These are phyloP conservation scores for Thalassiosira sp. DNA, from an alignment of 352 stramenopile species.

Conservation along the genomic window DNA sequence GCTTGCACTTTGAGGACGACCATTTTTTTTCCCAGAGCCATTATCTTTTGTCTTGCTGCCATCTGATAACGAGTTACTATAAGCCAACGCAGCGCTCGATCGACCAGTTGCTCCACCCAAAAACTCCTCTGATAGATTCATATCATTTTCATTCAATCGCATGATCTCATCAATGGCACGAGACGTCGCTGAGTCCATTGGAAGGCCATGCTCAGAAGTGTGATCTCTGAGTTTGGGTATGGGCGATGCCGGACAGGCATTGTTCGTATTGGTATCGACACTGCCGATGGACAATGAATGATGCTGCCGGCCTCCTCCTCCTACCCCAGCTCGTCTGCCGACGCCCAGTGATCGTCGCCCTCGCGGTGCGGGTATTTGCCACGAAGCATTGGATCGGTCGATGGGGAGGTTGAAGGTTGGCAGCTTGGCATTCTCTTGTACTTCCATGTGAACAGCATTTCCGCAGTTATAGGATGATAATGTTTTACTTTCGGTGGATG, in stretches of 20 bases:
- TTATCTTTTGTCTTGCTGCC: conserved; percentile 1
- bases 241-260: conserved; percentile 10
- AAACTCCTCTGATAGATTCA: conserved; percentile 72
- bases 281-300: conserved; percentile 5
- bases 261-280: not conserved
- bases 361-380: conserved; percentile 33
- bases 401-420: conserved; percentile 67
- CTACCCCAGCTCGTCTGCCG: conserved; percentile 3
- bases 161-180: conserved; percentile 54
- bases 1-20: too few species aligned
- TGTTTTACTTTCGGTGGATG: not conserved
- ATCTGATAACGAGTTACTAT: conserved; percentile 33
- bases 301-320: too few species aligned
- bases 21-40: not conserved
- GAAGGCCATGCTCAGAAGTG: not conserved
- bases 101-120: conserved; percentile 57
- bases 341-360: conserved; percentile 15
- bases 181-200: conserved; percentile 26
- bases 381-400: conserved; percentile 61
- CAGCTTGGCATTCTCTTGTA: conserved; percentile 79
- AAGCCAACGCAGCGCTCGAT: conserved; percentile 57
- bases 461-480: conserved; percentile 1
- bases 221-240: conserved; percentile 1
- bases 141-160: conserved; percentile 45
- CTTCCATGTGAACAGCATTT: conserved; percentile 80